Evolutionary conservation across 192 early-diverging fungal species (phyloP), one percentile per base, ranked within the genome.

Genomic region (Podila minutissima): DNA sequence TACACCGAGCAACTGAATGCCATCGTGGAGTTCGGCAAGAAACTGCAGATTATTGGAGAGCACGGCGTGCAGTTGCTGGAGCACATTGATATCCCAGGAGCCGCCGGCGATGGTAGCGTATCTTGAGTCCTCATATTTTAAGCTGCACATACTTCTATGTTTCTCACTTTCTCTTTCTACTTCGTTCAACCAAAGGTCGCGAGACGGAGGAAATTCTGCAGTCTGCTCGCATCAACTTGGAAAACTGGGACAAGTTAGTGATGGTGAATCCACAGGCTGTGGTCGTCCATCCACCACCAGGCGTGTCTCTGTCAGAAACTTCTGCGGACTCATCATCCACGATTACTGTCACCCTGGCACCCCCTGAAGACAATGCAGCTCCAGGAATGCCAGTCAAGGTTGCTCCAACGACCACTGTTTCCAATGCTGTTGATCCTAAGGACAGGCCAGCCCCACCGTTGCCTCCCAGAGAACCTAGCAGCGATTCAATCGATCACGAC

Each of bases 41-140:
- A 83, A 65, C 59, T 83, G 67, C 75, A 82, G n/a, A 83, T 85
- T 51, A 83, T 85, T 69, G 70, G 72, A 24, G 81, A 82, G 19
- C 82, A 83, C 48, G 84, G 84, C 38, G 63, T 64, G 38, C 66
- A 65, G 49, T 29, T 81, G 32, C 26, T 81, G 57, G 71, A 81
- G 0, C 71, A 81, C 33, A 81, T 81, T 33, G 70, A 81, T 31
- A 8, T 60, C 9, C 24, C 31, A 9, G 53, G 77, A 41, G 29
- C 61, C 29, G 28, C 41, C 8, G 24, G 11, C 0, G 53, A 55
- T 55, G 53, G 53, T 55, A 55, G 41, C 15, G 41, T 15, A 17
- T 46, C 24, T 38, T 26, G 7, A 46, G 7, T 2, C 46, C 28
- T 51, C 20, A 4, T 12, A 58, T 19, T 19, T 53, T 24, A 10